These are phyloP conservation scores for Bolboschoenus planiculmis DNA, from an alignment of 176 grass and related monocot species.

Conservation along the genomic window DNA sequence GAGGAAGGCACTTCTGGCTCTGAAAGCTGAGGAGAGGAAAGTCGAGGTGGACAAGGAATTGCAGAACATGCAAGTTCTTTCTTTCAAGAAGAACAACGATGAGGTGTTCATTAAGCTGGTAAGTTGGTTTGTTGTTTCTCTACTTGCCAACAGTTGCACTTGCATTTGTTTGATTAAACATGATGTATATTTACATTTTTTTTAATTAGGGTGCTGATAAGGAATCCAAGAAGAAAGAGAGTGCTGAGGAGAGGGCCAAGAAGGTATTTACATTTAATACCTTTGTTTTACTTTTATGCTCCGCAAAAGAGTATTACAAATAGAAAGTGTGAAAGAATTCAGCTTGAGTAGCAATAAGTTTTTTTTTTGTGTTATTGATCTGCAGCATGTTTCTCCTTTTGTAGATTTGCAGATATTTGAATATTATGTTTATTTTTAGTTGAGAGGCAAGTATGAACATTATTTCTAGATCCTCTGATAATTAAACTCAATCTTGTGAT, in stretches of 20 bases:
- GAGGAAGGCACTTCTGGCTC: constrained; percentile 54
- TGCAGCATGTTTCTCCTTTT: too few species aligned
- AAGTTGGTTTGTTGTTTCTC: not conserved
- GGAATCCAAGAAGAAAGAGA: constrained; percentile 73
- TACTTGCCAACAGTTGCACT: not conserved
- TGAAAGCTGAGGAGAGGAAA: constrained; percentile 64
- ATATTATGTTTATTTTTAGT: not conserved
- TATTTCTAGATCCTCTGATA: not conserved
- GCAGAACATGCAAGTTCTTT: constrained; percentile 54
- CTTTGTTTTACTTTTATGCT: not conserved
- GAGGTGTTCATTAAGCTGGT: constrained; percentile 76
- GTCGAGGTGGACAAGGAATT: constrained; percentile 75
- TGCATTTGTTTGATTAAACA: not conserved
- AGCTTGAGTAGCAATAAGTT: too few species aligned
- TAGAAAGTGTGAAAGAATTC: too few species aligned
- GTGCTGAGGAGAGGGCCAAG: constrained; percentile 42
- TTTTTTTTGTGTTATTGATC: too few species aligned
- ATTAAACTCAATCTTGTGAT: not conserved
- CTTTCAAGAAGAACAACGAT: constrained; percentile 44
- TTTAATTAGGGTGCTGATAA: constrained; percentile 62
- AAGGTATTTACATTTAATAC: constrained; percentile 32
- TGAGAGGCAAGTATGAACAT: not conserved
- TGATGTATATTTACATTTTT: not conserved
- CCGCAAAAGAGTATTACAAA: too few species aligned
- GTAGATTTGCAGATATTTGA: too few species aligned